These are phyloP conservation scores for Myxozyma geophila DNA, from an alignment of 805 yeast species.

Conservation along the genomic window DNA sequence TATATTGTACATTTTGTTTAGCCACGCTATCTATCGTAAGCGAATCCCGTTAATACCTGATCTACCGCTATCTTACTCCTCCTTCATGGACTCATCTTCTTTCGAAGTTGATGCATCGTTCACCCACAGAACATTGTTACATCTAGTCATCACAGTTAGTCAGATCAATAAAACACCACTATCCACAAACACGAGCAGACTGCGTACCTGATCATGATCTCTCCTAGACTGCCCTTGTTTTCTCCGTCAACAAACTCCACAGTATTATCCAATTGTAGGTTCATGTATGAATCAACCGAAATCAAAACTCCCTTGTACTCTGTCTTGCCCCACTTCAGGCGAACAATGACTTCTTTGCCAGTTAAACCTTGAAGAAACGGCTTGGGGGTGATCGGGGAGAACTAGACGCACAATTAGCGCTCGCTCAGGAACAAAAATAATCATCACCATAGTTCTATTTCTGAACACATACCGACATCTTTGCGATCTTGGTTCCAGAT, in stretches of 20 bases:
- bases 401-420: slow-evolving; percentile 34
- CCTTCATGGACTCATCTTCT: slow-evolving; percentile 24
- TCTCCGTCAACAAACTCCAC: slow-evolving; percentile 57
- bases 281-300: slow-evolving; percentile 92
- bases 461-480: slow-evolving; percentile 9
- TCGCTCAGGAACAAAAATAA: not conserved
- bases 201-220: slow-evolving; percentile 63
- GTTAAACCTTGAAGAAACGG: slow-evolving; percentile 82
- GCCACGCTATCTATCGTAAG: slow-evolving; percentile 8
- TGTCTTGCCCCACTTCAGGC: slow-evolving; percentile 87
- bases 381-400: slow-evolving; percentile 78
- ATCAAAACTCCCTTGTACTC: slow-evolving; percentile 80
- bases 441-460: not conserved
- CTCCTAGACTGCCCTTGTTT: slow-evolving; percentile 64
- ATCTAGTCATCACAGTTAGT: slow-evolving; percentile 50
- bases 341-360: slow-evolving; percentile 71
- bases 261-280: slow-evolving; percentile 71
- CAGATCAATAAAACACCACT: not conserved
- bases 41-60: not conserved
- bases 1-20: slow-evolving; percentile 10
- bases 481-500: not conserved
- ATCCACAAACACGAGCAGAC: not conserved
- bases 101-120: slow-evolving; percentile 20
- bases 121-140: slow-evolving; percentile 86
- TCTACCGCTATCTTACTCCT: not conserved